phyloP scores from a whole-genome alignment of 1,284 basidiomycete species.

The Pseudozyma sp. region DNA sequence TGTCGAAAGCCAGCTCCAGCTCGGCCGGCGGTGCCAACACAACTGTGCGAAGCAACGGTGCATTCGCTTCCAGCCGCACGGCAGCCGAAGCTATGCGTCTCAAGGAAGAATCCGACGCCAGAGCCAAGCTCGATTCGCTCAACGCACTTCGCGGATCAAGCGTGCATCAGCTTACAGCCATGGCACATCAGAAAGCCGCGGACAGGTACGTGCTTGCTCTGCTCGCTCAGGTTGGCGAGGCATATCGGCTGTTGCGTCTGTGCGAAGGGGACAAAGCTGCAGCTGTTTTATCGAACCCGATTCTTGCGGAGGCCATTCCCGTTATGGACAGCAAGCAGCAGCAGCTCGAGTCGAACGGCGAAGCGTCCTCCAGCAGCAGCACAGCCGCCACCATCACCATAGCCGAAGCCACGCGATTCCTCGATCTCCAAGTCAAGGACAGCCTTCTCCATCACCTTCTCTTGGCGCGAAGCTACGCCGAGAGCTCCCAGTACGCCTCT shows the following conservation, averaged over 20 bases:
- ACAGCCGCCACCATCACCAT: background rate
- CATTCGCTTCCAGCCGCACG: constrained; percentile 28
- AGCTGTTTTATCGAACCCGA: constrained; percentile 20
- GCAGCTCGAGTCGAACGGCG: background rate
- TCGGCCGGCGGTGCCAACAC: constrained; percentile 16
- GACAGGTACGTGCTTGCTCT: constrained; percentile 44
- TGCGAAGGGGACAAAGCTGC: constrained; percentile 52
- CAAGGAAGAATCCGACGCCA: constrained; percentile 30
- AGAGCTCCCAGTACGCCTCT: constrained; percentile 57
- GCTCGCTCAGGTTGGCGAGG: constrained; percentile 54
- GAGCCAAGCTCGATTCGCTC: constrained; percentile 24
- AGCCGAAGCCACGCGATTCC: constrained; percentile 3
- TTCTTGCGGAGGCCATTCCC: background rate
- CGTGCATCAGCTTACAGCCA: constrained; percentile 21
- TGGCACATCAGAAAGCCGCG: constrained; percentile 38
- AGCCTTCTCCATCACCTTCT: constrained; percentile 52
- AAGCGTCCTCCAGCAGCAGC: background rate
- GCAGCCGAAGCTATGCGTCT: constrained; percentile 40
- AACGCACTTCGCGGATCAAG: constrained; percentile 19
- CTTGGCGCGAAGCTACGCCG: constrained; percentile 58
- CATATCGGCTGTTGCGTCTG: constrained; percentile 54
- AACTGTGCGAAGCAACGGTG: constrained; percentile 17
- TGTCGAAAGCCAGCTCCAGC: constrained; percentile 45
- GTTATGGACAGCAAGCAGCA: background rate
- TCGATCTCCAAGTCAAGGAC: constrained; percentile 37